A percentile compares a stretch with the other conserved stretches of the same genome.
These are phyloP conservation scores for Somion occarium DNA, from an alignment of 1,284 basidiomycete species.

Conservation along the genomic window DNA sequence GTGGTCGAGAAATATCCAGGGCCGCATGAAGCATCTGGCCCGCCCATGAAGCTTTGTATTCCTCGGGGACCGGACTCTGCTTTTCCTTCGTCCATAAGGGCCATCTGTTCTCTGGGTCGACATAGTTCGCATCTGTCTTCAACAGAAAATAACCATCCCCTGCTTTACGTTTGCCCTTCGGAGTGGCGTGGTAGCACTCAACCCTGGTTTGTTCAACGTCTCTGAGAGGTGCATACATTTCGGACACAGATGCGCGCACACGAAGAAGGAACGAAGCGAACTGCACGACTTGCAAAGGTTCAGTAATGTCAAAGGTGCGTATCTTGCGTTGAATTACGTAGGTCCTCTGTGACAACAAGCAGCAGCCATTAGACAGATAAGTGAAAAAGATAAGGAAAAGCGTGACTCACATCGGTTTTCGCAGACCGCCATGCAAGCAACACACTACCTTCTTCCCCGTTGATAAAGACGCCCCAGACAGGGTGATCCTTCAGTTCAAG, in stretches of 20 bases:
- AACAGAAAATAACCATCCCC: neutral
- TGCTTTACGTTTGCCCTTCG: too few relatives aligned
- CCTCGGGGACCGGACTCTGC: neutral
- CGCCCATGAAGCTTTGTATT: neutral
- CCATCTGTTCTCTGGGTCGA: neutral
- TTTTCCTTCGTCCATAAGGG: neutral
- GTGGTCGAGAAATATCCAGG: too few relatives aligned
- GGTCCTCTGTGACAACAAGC: neutral
- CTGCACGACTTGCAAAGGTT: neutral
- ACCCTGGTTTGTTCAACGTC: neutral
- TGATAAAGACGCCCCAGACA: neutral
- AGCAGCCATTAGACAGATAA: neutral
- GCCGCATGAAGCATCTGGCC: too few relatives aligned
- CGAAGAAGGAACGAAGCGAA: neutral
- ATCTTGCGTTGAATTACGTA: neutral
- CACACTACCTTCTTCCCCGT: neutral
- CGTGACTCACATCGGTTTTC: neutral
- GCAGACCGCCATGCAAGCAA: neutral
- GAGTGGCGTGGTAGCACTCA: neutral
- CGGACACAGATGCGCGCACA: neutral
- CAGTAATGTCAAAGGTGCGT: neutral
- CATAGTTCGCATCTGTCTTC: neutral
- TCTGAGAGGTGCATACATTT: neutral
- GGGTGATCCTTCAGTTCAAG: neutral
- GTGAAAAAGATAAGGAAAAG: neutral